Conservation (phyloP, 352 stramenopile genomes). For the Thalassiosira hispida region DNA sequence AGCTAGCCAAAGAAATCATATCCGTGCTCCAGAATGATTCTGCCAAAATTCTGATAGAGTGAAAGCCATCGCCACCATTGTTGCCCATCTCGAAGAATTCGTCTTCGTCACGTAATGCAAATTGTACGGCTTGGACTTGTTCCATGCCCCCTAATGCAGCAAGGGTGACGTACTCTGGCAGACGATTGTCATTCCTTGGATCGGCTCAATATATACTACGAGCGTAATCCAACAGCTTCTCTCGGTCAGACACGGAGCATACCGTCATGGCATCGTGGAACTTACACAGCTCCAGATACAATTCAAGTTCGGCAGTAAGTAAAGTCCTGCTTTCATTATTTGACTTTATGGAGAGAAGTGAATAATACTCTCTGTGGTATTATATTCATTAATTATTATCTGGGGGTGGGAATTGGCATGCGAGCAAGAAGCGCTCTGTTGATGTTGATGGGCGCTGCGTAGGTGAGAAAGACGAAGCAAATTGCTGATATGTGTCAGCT, state of each 20-base stretch:
- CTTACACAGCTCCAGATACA: conserved; percentile 50
- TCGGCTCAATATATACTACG: conserved; percentile 37
- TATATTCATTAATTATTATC: too few species aligned
- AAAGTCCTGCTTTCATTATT: too few species aligned
- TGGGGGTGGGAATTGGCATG: too few species aligned
- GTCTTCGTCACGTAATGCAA: conserved; percentile 49
- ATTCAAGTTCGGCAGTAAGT: too few species aligned
- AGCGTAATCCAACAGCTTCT: conserved; percentile 45
- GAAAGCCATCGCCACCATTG: conserved; percentile 44
- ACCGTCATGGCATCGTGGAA: conserved; percentile 38
- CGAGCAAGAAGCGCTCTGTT: too few species aligned
- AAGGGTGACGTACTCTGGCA: conserved; percentile 45
- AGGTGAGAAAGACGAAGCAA: too few species aligned
- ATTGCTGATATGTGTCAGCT: too few species aligned
- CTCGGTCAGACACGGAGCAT: conserved; percentile 39
- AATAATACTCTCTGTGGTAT: too few species aligned
- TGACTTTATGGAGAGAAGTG: too few species aligned
- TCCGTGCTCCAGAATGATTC: too few species aligned
- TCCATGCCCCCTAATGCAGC: conserved; percentile 44
- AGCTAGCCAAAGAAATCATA: too few species aligned
- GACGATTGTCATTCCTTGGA: conserved; percentile 1
- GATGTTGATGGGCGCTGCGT: too few species aligned
- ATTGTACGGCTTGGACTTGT: conserved; percentile 38
- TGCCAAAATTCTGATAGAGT: conserved; percentile 31
- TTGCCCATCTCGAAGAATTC: conserved; percentile 40